Evolutionary conservation across 208 protist genomes (phyloP).

Genomic region (Acanthamoeba culbertsoni): DNA sequence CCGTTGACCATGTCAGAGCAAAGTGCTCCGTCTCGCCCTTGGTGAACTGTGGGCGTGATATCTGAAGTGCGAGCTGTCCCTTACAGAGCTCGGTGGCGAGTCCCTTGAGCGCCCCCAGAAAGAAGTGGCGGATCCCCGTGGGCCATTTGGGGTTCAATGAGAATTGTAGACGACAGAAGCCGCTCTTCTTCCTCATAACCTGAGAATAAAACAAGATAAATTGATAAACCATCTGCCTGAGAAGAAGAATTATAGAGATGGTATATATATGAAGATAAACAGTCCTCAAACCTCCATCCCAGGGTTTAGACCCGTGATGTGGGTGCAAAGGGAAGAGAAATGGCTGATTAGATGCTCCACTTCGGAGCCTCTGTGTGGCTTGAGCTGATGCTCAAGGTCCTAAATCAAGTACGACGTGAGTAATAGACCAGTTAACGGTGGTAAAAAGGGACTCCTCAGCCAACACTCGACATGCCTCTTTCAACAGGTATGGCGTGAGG

Average conservation of each 20-base stretch:
- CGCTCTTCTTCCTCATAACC: not conserved
- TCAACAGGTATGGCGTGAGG: too few species aligned
- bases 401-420: not conserved
- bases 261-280: too few species aligned
- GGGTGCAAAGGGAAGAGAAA: not conserved
- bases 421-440: too few species aligned
- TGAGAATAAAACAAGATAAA: not conserved
- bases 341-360: not conserved
- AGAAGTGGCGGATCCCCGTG: not conserved
- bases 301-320: not conserved
- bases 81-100: not conserved
- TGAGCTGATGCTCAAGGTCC: not conserved
- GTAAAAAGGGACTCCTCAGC: too few species aligned
- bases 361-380: not conserved
- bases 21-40: not conserved
- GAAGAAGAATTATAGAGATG: too few species aligned
- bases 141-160: not conserved
- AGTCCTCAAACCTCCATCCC: not conserved
- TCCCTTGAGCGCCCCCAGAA: not conserved
- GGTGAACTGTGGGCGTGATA: not conserved
- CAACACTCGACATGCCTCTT: too few species aligned
- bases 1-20: not conserved
- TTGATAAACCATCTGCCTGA: too few species aligned
- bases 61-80: too few species aligned
- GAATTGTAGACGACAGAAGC: not conserved